Base-by-base conservation (phyloP, 148 eudicot genomes). In the Heliamphora exappendiculata region DNA sequence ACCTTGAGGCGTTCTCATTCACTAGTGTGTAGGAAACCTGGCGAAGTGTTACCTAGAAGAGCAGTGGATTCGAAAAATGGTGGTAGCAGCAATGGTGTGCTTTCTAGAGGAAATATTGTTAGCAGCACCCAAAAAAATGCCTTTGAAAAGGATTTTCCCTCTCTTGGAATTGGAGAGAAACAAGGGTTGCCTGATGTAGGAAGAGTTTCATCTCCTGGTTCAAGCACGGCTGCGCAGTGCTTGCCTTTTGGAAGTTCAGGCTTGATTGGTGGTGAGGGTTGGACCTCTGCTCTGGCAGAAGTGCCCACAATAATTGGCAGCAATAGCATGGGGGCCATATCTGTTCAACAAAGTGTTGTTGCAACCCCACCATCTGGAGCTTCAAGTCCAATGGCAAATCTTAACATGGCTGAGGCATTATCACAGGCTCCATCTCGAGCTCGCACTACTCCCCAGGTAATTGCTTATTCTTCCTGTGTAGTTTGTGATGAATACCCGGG, bases 281-380 rank as follows among this genome's bases (percentile, higher is more conserved):
- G 97, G 93, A 91, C 97, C 28, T 94, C 98, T 9, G 91, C 96
- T 79, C 84, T 93, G 75, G 94, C 86, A 29, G 97, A 95, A 84
- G 97, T 85, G 54, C 97, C 96, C 74, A 60, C 74, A 26, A 80
- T 72, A 74, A 80, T 78, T 75, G 84, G 87, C 28, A 87, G 81
- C 78, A 87, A 77, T 74, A 78, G 70, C 31, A 51, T 37, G 53
- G 79, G 80, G 41, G 72, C 86, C 14, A 34, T 84, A 62, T 80
- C 88, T 77, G 70, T 70, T 70, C 83, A 74, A 53, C 91, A 74
- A 53, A 63, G 49, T 36, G 75, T 74, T 68, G 68, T 39, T 74
- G 41, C 83, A 12, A 51, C 75, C 65, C 62, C 88, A 47, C 19
- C 76, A 1, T 79, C 90, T 39, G 78, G 79, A 51, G 67, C 82